These are phyloP conservation scores for Carallia brachiata DNA, from an alignment of 345 rosid species.

Conservation along the genomic window DNA sequence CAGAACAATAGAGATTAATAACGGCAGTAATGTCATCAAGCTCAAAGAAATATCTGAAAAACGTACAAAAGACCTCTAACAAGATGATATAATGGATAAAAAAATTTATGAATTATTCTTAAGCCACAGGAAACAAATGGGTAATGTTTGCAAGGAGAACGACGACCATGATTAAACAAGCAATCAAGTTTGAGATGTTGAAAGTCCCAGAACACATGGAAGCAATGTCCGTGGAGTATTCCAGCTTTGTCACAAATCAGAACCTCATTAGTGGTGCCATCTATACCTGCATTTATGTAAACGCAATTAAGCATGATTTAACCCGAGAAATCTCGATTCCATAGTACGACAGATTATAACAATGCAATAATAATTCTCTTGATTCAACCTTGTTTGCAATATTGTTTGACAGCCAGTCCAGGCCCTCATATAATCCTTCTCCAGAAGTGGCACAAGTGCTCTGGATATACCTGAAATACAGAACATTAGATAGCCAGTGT, in stretches of 20 bases:
- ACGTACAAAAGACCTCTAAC: conserved; percentile 1
- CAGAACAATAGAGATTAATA: neutral
- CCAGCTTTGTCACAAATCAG: conserved; percentile 10
- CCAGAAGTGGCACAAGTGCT: conserved; percentile 97
- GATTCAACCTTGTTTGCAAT: conserved; percentile 79
- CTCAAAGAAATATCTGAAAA: conserved; percentile 4
- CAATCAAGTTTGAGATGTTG: neutral
- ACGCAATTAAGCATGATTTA: neutral
- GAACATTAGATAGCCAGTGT: neutral
- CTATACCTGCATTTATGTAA: conserved; percentile 41
- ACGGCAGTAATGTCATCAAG: neutral
- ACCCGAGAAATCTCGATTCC: neutral
- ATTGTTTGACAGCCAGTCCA: conserved; percentile 98
- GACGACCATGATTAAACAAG: conserved; percentile 15
- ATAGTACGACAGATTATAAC: no score
- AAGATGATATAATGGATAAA: conserved; percentile 12
- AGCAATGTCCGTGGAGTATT: conserved; percentile 12
- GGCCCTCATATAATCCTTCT: conserved; percentile 90
- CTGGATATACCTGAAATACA: conserved; percentile 77
- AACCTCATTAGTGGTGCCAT: conserved; percentile 13
- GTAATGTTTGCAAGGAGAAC: conserved; percentile 24
- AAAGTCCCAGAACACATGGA: conserved; percentile 12
- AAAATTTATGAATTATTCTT: conserved; percentile 31
- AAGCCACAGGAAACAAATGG: conserved; percentile 37
- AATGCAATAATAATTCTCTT: neutral